Evolutionary conservation across 73 alveolate species (phyloP), one percentile per base, ranked within the genome.

Genomic region (Paramecium octaurelia): DNA sequence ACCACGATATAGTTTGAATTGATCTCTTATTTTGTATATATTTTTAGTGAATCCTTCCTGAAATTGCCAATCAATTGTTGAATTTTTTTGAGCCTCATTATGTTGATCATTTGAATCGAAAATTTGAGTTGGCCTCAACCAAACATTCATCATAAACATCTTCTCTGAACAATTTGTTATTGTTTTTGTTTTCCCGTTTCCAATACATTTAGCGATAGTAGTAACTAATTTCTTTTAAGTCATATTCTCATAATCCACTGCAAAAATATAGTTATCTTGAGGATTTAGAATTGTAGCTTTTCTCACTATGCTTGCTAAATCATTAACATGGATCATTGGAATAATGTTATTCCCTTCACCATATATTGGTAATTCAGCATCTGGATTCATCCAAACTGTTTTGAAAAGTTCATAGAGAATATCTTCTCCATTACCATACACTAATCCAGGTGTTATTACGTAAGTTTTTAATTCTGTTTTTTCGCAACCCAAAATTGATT

Each of bases 1-100:
- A 34, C 97, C 97, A 40, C 97, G 57, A 92, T 94, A 94, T 58
- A 94, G 60, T 88, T 94, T 94, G 76, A 94, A 94, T 94, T 94
- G 95, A 85, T 86, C 92, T 73, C 97, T 94, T 20, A 94, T 76
- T 94, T 92, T 92, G 23, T 75, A 91, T 76, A 94, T 85, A 94
- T 94, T 92, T 87, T 94, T 95, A 29, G 96, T 93, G 31, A 94
- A 87, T 3, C 95, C 97, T 38, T 86, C 92, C 58, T 94, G 94
- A 60, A 94, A 95, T 83, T 92, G 92, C 97, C 96, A 95, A 75
- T 86, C 77, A 58, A 95, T 35, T 21, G 38, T 36, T 4, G 88
- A 40, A 36, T 75, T 75, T 10, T 75, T 71, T 21, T 35, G 36
- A 36, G 88, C 88, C 35, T 75, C 69, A 14, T 36, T 75, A 10